phyloP scores from a whole-genome alignment of 306 rosid genomes.

The Calophaca sinica region DNA sequence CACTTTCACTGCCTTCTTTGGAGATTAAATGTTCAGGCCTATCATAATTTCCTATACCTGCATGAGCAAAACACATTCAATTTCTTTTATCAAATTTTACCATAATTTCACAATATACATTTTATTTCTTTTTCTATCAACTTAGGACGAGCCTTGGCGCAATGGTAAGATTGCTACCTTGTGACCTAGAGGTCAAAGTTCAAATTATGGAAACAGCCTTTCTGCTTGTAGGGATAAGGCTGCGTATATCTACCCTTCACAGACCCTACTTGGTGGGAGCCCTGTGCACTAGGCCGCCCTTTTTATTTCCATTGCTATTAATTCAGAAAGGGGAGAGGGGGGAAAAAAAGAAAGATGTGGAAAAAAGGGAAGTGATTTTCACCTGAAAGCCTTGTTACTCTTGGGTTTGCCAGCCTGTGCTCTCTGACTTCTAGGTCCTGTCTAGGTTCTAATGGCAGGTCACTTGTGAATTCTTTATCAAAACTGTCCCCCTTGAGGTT shows the following conservation, averaged over 20 bases:
- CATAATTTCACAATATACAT: neutral
- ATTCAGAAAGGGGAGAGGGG: too few species aligned
- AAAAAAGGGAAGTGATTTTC: slow-evolving; percentile 7
- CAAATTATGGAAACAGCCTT: too few species aligned
- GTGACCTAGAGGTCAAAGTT: too few species aligned
- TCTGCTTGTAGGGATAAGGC: too few species aligned
- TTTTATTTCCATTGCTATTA: neutral
- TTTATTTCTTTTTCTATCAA: too few species aligned
- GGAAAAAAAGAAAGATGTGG: neutral
- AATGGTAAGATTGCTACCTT: too few species aligned
- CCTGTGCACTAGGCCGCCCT: too few species aligned
- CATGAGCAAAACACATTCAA: slow-evolving; percentile 38
- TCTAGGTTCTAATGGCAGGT: slow-evolving; percentile 45
- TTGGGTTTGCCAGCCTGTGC: slow-evolving; percentile 40
- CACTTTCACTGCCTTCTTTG: slow-evolving; percentile 42
- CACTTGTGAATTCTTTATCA: slow-evolving; percentile 63
- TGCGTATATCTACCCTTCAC: too few species aligned
- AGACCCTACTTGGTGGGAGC: too few species aligned
- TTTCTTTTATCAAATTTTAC: slow-evolving; percentile 34
- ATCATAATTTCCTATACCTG: slow-evolving; percentile 62
- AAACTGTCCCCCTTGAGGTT: slow-evolving; percentile 70
- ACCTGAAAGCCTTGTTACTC: slow-evolving; percentile 58
- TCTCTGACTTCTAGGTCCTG: slow-evolving; percentile 8
- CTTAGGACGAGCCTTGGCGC: too few species aligned
- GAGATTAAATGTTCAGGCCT: slow-evolving; percentile 49